phyloP scores from a whole-genome alignment of 768 basidiomycete species.

The Rhizopogon roseolus region DNA sequence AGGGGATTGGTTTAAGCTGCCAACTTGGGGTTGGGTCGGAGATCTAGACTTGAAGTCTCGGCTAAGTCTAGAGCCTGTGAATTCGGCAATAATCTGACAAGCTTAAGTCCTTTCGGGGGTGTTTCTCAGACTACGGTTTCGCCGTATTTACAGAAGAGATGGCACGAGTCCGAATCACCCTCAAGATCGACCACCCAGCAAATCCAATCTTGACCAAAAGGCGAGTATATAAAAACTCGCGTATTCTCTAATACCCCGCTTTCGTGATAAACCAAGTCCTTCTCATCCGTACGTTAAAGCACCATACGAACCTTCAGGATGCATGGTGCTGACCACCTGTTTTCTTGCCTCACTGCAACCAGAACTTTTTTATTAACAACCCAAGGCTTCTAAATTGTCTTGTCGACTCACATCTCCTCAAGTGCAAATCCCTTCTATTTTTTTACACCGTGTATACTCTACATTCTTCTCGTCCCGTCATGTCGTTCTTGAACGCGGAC shows the following conservation, averaged over 20 bases:
- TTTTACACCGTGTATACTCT: conserved; percentile 1
- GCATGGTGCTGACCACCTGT: conserved; percentile 1
- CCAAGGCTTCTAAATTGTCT: conserved; percentile 1
- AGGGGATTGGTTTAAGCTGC: neutral
- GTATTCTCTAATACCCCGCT: conserved; percentile 1
- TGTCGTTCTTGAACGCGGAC: conserved; percentile 28
- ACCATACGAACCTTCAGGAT: conserved; percentile 1
- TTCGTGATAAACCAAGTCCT: neutral
- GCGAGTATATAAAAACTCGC: neutral
- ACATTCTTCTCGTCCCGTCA: conserved; percentile 5
- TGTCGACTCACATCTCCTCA: neutral
- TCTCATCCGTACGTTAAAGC: conserved; percentile 7
- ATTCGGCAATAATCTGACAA: conserved; percentile 10
- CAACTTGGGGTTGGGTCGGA: neutral
- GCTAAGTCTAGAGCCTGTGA: conserved; percentile 21
- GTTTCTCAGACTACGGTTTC: conserved; percentile 2
- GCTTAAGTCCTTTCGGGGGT: conserved; percentile 1
- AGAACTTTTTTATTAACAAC: neutral
- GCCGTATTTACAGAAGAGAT: conserved; percentile 13
- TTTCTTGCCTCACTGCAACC: conserved; percentile 3
- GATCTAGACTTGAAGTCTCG: conserved; percentile 13
- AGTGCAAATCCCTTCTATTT: conserved; percentile 1
- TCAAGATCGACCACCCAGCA: conserved; percentile 7
- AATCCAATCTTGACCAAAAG: neutral
- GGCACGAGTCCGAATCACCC: neutral